Evolutionary conservation across 305 asterid genomes (phyloP).

Genomic region (Salvia sclarea): DNA sequence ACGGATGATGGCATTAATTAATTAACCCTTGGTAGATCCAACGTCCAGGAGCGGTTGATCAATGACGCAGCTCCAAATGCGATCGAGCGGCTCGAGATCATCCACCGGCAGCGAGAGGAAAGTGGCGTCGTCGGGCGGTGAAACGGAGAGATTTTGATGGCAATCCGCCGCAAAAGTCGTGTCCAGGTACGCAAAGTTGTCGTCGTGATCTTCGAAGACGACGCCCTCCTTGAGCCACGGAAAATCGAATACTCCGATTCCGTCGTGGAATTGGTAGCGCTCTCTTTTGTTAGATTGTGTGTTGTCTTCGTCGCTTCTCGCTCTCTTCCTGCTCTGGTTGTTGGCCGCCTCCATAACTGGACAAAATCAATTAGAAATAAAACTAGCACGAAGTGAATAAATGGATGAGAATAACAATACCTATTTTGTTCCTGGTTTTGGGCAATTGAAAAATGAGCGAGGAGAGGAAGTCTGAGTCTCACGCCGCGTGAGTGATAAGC

Average conservation of each 20-base stretch:
- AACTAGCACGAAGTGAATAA: too few relatives aligned
- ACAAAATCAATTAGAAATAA: too few relatives aligned
- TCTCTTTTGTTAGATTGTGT: conserved; percentile 26
- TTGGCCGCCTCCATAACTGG: conserved; percentile 22
- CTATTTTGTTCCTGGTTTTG: conserved; percentile 29
- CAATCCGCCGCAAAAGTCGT: not conserved
- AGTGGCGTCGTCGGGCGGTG: not conserved
- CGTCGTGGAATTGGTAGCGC: conserved; percentile 23
- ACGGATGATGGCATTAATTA: not conserved
- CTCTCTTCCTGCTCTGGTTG: conserved; percentile 36
- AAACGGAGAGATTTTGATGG: not conserved
- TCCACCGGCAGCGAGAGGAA: conserved; percentile 33
- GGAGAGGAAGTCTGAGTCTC: not conserved
- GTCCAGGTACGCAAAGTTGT: conserved; percentile 17
- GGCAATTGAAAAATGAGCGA: too few relatives aligned
- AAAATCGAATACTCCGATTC: conserved; percentile 54
- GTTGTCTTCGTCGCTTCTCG: conserved; percentile 30
- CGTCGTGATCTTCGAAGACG: conserved; percentile 31
- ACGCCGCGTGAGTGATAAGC: not conserved
- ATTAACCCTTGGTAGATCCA: conserved; percentile 32
- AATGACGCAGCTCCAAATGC: conserved; percentile 47
- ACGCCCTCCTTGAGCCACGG: conserved; percentile 58
- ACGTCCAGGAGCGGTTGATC: conserved; percentile 51
- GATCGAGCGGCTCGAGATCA: conserved; percentile 40
- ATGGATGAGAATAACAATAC: too few relatives aligned